Evolutionary conservation across 2,329 filamentous ascomycete genomes (phyloP).

Genomic region (Incumbomyces lentus): DNA sequence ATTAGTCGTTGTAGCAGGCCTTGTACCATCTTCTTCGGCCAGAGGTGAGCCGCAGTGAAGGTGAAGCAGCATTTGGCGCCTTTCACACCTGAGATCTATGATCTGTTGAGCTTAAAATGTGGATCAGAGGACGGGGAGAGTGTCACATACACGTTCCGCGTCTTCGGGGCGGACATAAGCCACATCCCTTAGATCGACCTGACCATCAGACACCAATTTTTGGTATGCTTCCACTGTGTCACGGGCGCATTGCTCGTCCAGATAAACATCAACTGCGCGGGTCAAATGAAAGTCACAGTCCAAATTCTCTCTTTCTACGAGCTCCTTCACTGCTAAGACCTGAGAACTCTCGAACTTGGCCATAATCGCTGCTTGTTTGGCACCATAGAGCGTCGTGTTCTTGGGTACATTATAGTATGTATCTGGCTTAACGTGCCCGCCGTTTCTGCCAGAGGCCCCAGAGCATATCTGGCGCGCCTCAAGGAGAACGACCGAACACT

Average conservation of each 20-base stretch:
- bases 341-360: constrained; percentile 32
- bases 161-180: constrained; percentile 22
- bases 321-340: constrained; percentile 28
- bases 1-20: constrained; percentile 27
- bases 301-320: constrained; percentile 32
- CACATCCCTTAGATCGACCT: too few species aligned
- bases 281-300: constrained; percentile 35
- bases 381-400: constrained; percentile 25
- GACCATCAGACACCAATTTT: constrained; percentile 14
- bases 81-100: constrained; percentile 25
- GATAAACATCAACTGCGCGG: constrained; percentile 30
- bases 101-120: constrained; percentile 15
- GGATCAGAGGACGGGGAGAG: constrained; percentile 22
- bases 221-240: not conserved
- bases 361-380: constrained; percentile 29
- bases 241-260: constrained; percentile 24
- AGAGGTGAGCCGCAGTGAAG: constrained; percentile 26
- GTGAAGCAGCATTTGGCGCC: constrained; percentile 27
- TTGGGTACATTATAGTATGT: constrained; percentile 21
- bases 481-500: constrained; percentile 23
- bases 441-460: constrained; percentile 29
- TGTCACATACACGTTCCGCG: constrained; percentile 21
- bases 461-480: constrained; percentile 27
- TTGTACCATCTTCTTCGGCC: constrained; percentile 70
- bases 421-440: constrained; percentile 27